Percentiles rank a stretch among this genome's conserved stretches.
phyloP scores from a whole-genome alignment of 352 stramenopile genomes.

The Pythium rhizo-oryzae region DNA sequence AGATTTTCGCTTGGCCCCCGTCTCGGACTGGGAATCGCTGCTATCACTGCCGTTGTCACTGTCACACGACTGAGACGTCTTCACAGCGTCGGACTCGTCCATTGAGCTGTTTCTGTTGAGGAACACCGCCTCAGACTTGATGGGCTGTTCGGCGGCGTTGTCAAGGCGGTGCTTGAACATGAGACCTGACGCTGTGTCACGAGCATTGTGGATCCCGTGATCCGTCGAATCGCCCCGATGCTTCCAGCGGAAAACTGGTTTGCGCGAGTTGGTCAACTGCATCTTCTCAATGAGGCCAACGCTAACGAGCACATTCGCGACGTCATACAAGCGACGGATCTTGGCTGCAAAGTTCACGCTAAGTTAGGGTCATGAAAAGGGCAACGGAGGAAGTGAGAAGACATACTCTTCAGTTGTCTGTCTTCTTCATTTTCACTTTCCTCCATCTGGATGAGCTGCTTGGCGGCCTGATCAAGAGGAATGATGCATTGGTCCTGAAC shows the following conservation, averaged over 20 bases:
- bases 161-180: slow-evolving; percentile 18
- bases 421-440: slow-evolving; percentile 77
- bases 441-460: slow-evolving; percentile 92
- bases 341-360: slow-evolving; percentile 70
- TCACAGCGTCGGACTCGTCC: slow-evolving; percentile 25
- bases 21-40: slow-evolving; percentile 58
- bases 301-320: slow-evolving; percentile 95
- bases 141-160: neutral
- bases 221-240: slow-evolving; percentile 22
- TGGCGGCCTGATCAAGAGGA: slow-evolving; percentile 92
- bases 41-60: slow-evolving; percentile 63
- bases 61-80: slow-evolving; percentile 65
- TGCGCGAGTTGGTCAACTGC: slow-evolving; percentile 79
- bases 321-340: slow-evolving; percentile 97
- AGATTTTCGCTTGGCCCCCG: slow-evolving; percentile 44
- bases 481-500: slow-evolving; percentile 88
- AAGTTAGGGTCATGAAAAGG: neutral
- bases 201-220: neutral
- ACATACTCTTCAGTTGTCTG: slow-evolving; percentile 75
- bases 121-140: slow-evolving; percentile 28
- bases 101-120: slow-evolving; percentile 9
- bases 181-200: neutral
- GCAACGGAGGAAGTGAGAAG: neutral
- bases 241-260: slow-evolving; percentile 87
- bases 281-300: slow-evolving; percentile 93